Evolutionary conservation across 768 basidiomycete species (phyloP).

Genomic region (Calocera cornea): DNA sequence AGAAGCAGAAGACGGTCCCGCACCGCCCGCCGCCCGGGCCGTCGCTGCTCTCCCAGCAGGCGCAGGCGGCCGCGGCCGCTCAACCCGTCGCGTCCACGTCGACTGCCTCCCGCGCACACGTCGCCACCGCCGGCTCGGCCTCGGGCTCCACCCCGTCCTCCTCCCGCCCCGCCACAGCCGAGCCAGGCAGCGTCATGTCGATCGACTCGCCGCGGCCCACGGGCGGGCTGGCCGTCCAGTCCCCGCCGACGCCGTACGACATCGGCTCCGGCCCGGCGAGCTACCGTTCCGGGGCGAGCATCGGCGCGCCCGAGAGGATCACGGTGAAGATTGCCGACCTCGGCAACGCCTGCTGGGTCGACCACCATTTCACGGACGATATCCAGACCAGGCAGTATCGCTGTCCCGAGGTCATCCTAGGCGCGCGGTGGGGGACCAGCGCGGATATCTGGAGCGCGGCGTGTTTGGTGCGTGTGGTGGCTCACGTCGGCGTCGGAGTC

Average conservation of each 20-base stretch:
- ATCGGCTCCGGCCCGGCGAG: slow-evolving; percentile 20
- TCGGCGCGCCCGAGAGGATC: slow-evolving; percentile 45
- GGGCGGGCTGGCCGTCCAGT: slow-evolving; percentile 34
- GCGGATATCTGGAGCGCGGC: slow-evolving; percentile 96
- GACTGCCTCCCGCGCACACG: neutral
- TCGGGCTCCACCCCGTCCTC: slow-evolving; percentile 17
- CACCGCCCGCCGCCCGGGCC: slow-evolving; percentile 34
- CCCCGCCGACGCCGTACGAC: slow-evolving; percentile 27
- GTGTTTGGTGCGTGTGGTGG: slow-evolving; percentile 28
- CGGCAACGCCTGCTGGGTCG: slow-evolving; percentile 65
- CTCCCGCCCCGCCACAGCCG: slow-evolving; percentile 19
- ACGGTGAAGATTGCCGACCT: slow-evolving; percentile 99
- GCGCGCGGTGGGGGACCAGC: slow-evolving; percentile 88
- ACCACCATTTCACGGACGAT: slow-evolving; percentile 97
- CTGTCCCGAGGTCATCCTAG: slow-evolving; percentile 93
- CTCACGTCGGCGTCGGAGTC: neutral
- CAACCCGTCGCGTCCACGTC: neutral
- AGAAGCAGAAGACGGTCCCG: slow-evolving; percentile 22
- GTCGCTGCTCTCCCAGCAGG: slow-evolving; percentile 61
- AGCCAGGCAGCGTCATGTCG: slow-evolving; percentile 5
- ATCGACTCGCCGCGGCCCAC: slow-evolving; percentile 23
- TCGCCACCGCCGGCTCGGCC: slow-evolving; percentile 13
- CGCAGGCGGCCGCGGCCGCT: slow-evolving; percentile 25
- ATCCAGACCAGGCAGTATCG: slow-evolving; percentile 95
- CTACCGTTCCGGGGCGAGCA: slow-evolving; percentile 17